These are phyloP conservation scores for Ustilago trichophora DNA, from an alignment of 1,284 basidiomycete species.

Conservation along the genomic window DNA sequence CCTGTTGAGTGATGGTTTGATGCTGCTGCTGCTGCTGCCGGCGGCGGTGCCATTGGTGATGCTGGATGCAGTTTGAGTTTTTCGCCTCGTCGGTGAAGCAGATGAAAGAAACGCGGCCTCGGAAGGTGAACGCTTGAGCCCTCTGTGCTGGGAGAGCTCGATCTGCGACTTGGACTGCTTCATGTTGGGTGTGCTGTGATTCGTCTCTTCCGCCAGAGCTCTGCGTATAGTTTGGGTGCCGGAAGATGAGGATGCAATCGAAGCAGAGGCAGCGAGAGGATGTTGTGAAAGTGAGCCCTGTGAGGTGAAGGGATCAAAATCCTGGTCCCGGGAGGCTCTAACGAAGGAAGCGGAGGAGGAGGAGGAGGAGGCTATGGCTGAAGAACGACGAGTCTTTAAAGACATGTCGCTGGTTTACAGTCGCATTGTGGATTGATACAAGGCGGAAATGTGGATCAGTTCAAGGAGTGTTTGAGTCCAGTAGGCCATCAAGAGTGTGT, in stretches of 20 bases:
- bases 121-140: conserved; percentile 28
- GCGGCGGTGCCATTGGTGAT: conserved; percentile 7
- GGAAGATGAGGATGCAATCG: too few relatives aligned
- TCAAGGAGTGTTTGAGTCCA: too few relatives aligned
- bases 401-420: conserved; percentile 12
- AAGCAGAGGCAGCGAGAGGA: background rate
- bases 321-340: conserved; percentile 30
- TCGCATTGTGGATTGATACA: too few relatives aligned
- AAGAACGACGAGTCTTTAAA: conserved; percentile 12
- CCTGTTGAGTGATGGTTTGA: background rate
- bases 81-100: conserved; percentile 1
- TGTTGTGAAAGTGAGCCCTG: conserved; percentile 4
- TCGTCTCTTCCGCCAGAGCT: conserved; percentile 26
- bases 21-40: too few relatives aligned
- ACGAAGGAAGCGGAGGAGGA: conserved; percentile 3
- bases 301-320: conserved; percentile 29
- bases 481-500: too few relatives aligned
- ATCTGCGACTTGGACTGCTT: conserved; percentile 22
- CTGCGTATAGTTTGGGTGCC: background rate
- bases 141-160: conserved; percentile 7
- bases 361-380: too few relatives aligned
- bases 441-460: too few relatives aligned
- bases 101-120: background rate
- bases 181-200: conserved; percentile 3
- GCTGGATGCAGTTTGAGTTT: conserved; percentile 1